Percentiles rank a stretch among this genome's conserved stretches.
These are phyloP conservation scores for Phytophthora fragariae DNA, from an alignment of 352 stramenopile genomes.

Conservation along the genomic window DNA sequence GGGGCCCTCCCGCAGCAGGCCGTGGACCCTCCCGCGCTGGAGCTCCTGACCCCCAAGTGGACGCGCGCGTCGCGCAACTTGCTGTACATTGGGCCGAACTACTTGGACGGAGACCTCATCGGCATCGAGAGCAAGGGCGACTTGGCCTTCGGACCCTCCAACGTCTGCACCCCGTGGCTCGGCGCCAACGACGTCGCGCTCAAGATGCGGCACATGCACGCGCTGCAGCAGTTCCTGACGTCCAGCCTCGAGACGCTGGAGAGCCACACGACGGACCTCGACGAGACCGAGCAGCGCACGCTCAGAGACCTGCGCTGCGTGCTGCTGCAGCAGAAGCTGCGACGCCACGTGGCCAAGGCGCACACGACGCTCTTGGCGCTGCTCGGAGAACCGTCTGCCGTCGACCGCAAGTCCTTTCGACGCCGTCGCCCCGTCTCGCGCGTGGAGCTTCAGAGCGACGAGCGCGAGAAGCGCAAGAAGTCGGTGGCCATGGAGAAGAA, in stretches of 20 bases:
- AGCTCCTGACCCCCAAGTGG: slow-evolving; percentile 70
- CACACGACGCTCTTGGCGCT: slow-evolving; percentile 73
- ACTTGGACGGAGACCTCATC: slow-evolving; percentile 74
- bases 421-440: slow-evolving; percentile 69
- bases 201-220: slow-evolving; percentile 77
- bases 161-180: slow-evolving; percentile 66
- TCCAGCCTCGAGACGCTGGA: slow-evolving; percentile 72
- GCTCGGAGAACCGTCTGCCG: slow-evolving; percentile 65
- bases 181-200: slow-evolving; percentile 77
- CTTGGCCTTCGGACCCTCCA: slow-evolving; percentile 65
- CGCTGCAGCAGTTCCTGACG: slow-evolving; percentile 76
- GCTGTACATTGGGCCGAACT: slow-evolving; percentile 67
- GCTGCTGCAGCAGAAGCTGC: slow-evolving; percentile 78
- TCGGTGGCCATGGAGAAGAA: slow-evolving; percentile 87
- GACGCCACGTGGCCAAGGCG: slow-evolving; percentile 61
- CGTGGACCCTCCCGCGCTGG: slow-evolving; percentile 21
- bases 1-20: neutral
- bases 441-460: slow-evolving; percentile 70
- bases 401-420: slow-evolving; percentile 82
- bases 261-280: slow-evolving; percentile 42
- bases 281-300: slow-evolving; percentile 51
- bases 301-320: slow-evolving; percentile 74
- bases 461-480: slow-evolving; percentile 85
- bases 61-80: slow-evolving; percentile 60
- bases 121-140: slow-evolving; percentile 61